Evolutionary conservation across 139 green algal genomes (phyloP).

Genomic region (Coelastrella sp.): DNA sequence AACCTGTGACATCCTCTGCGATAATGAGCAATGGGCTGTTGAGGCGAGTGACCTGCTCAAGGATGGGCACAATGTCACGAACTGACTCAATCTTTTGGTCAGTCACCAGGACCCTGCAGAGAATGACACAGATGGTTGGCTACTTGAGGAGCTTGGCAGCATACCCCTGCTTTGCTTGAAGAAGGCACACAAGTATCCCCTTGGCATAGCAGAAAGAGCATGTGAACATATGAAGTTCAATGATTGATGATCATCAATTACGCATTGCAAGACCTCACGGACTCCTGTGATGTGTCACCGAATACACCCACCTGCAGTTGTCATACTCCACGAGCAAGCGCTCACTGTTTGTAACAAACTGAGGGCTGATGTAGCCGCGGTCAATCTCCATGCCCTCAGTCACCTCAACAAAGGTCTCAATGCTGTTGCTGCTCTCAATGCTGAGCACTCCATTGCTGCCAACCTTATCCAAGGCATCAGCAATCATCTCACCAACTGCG

Average conservation of each 20-base stretch:
- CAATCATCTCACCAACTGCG: constrained; percentile 95
- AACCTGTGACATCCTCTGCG: constrained; percentile 92
- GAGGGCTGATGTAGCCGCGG: constrained; percentile 96
- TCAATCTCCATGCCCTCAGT: constrained; percentile 98
- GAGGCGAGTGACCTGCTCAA: constrained; percentile 85
- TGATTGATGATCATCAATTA: no score
- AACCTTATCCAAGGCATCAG: constrained; percentile 92
- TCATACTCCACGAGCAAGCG: constrained; percentile 92
- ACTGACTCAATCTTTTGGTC: constrained; percentile 93
- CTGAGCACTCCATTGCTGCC: constrained; percentile 91
- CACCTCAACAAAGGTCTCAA: constrained; percentile 69
- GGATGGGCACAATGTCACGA: constrained; percentile 81
- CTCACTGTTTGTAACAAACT: constrained; percentile 98
- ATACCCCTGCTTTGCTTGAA: no score
- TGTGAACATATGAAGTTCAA: no score
- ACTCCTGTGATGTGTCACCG: no score
- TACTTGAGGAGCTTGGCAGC: no score
- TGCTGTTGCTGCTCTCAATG: constrained; percentile 86
- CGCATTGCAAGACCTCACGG: no score
- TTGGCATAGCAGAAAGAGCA: no score
- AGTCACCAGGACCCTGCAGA: constrained; percentile 88
- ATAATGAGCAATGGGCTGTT: constrained; percentile 95
- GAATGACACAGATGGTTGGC: background rate
- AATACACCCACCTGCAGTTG: constrained; percentile 66
- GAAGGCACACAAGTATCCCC: no score